A percentile compares a stretch with the other conserved stretches of the same genome.
Conservation (phyloP, 495 filamentous ascomycete species). For the Hypoxylon subgilvum region DNA sequence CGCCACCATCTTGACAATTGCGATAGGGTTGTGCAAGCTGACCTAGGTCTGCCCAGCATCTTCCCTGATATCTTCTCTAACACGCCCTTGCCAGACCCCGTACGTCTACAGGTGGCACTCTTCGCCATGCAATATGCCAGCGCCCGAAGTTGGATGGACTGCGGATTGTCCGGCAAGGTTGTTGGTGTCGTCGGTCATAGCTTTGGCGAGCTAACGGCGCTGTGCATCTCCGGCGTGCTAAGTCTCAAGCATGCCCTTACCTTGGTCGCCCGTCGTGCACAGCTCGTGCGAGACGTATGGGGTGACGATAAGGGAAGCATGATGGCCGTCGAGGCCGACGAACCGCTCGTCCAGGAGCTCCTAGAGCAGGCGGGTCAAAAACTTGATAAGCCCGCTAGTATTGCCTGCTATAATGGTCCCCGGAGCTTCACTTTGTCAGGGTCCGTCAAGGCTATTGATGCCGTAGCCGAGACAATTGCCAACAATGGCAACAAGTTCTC, state of each 20-base stretch:
- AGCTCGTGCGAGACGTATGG: conserved; percentile 45
- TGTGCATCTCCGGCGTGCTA: conserved; percentile 46
- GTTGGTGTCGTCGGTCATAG: conserved; percentile 51
- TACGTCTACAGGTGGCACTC: conserved; percentile 51
- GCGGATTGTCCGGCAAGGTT: conserved; percentile 42
- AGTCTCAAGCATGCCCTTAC: conserved; percentile 43
- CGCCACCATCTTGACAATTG: conserved; percentile 50
- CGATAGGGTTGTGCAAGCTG: conserved; percentile 26
- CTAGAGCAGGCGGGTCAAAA: conserved; percentile 21
- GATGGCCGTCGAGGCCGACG: conserved; percentile 50
- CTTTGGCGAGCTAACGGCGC: conserved; percentile 55
- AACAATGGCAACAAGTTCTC: conserved; percentile 1
- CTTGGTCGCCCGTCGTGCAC: conserved; percentile 49
- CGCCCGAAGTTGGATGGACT: conserved; percentile 55
- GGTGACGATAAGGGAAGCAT: conserved; percentile 49
- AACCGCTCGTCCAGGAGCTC: conserved; percentile 26
- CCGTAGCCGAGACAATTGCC: conserved; percentile 20
- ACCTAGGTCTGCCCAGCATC: conserved; percentile 46
- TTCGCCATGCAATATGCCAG: conserved; percentile 57
- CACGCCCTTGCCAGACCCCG: conserved; percentile 44
- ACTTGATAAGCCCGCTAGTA: conserved; percentile 29
- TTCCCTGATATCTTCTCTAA: conserved; percentile 56
- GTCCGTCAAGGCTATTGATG: conserved; percentile 38
- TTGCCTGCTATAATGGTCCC: conserved; percentile 58
- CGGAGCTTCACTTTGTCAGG: conserved; percentile 56